Base-by-base conservation (phyloP, 352 stramenopile genomes). In the Elongisporangium anandrum region DNA sequence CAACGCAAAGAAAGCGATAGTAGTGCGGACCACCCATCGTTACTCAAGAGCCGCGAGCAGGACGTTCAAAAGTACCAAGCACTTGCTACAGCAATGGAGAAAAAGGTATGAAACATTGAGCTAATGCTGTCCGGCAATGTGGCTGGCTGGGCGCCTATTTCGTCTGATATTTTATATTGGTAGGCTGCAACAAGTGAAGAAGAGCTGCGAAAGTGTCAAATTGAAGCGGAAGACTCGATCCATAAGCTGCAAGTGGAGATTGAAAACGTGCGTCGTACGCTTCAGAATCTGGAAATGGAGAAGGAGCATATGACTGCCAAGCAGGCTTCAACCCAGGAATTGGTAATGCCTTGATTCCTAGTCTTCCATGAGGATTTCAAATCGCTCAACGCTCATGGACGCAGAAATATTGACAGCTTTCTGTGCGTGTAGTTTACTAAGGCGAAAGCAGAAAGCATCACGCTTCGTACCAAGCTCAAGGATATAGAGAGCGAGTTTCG, bases 401-500 rank as follows among this genome's bases (percentile, higher is more conserved):
- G n/a, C n/a, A n/a, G 49, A 48, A 19, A 20, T n/a, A n/a, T 20
- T 55, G 4, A 56, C 15, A 52, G 15, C 34, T 21, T 4, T 15
- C 29, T 56, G 16, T 52, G 5, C 45, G 12, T 15, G 7, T 56
- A 90, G 82, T 50, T 87, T 56, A 65, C 77, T 29, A 77, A 84
- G 41, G 72, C 90, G 57, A 92, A 92, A 61, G 68, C 75, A 16
- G 82, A 92, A 57, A 87, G 73, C 54, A 50, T 90, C 26, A 67
- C 69, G 52, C 60, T 88, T 53, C 84, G 84, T 7, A 72, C 72
- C 3, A 90, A 93, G 64, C 61, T 89, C 5, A 93, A 93, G 55
- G 84, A 93, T 67, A 65, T 87, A 2, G 84, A 93, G 55, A 85
- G 78, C 41, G 81, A 93, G 58, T 90, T 92, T 54, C 79, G 73